Conservation (phyloP, 2,329 filamentous ascomycete species). For the Chrysosporium keratinophilum region DNA sequence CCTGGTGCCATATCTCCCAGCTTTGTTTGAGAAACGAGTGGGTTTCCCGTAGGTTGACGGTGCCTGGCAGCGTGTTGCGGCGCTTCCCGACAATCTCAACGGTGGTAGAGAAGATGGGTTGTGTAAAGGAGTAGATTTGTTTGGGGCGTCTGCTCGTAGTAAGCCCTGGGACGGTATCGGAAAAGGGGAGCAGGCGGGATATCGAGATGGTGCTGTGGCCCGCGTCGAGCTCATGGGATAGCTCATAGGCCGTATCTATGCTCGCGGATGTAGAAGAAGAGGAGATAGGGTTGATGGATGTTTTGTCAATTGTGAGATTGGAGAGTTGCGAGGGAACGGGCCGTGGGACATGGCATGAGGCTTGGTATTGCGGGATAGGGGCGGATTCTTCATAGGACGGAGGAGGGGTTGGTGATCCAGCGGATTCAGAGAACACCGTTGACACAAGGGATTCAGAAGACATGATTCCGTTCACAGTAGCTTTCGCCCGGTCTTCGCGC, state of each 20-base stretch:
- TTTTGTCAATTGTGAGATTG: slow-evolving; percentile 15
- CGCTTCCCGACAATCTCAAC: slow-evolving; percentile 17
- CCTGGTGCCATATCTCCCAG: slow-evolving; percentile 15
- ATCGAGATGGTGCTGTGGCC: slow-evolving; percentile 13
- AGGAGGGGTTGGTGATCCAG: not conserved
- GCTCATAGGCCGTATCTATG: slow-evolving; percentile 14
- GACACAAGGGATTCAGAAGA: not conserved
- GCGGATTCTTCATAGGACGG: slow-evolving; percentile 13
- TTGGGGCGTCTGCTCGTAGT: slow-evolving; percentile 11
- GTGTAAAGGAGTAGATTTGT: slow-evolving; percentile 15
- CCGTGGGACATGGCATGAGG: not conserved
- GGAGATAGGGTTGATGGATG: slow-evolving; percentile 13
- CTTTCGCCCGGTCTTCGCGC: no score
- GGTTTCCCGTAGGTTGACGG: slow-evolving; percentile 8
- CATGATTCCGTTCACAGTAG: not conserved
- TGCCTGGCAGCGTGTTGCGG: slow-evolving; percentile 13
- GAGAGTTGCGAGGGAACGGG: slow-evolving; percentile 4
- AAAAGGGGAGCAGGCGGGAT: slow-evolving; percentile 12
- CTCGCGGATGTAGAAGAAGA: not conserved
- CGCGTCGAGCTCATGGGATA: slow-evolving; percentile 14
- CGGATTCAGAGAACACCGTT: not conserved
- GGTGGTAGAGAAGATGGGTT: slow-evolving; percentile 8
- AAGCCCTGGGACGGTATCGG: not conserved
- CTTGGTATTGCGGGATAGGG: not conserved
- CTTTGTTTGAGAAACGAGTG: slow-evolving; percentile 11